Evolutionary conservation across 805 yeast species (phyloP), one percentile per base, ranked within the genome.

Genomic region (Myxozyma neotropica): DNA sequence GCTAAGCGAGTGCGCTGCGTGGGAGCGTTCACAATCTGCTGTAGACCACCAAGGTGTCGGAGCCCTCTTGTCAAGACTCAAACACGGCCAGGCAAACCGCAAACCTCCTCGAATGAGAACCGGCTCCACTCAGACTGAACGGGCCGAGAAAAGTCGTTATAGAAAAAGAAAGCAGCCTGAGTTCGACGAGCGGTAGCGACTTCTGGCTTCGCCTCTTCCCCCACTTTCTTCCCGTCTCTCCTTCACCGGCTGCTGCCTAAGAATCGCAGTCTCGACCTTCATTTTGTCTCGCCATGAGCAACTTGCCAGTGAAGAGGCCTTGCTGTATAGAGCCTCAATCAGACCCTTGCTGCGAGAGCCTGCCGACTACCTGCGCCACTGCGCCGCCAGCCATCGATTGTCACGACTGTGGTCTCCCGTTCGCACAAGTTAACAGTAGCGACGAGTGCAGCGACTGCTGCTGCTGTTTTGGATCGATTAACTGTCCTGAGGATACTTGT

Each of bases 401-500:
- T 17, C 45, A 43, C n/a, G 45, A 40, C 12, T 50, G 45, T 12
- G 54, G 39, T 8, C 45, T 29, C n/a, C 33, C 44, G 12, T 19
- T 39, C 4, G 15, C 23, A 8, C 27, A 27, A 10, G 26, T 12
- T 23, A 29, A 8, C 19, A 23, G n/a, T 26, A 13, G 48, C 21
- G 50, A 35, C 13, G 24, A 29, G 15, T 55, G 54, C 42, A 23
- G 40, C 4, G 59, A 55, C 10, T 55, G 51, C 46, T 55, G 55
- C 47, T 55, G 59, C 55, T 55, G 59, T 40, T 55, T 55, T 42
- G 59, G 50, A 29, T 45, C 52, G 13, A 10, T 45, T 31, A 21
- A 45, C 5, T 55, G 59, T 38, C 40, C 36, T n/a, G 55, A 50
- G 19, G 49, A 43, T 15, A 13, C 19, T 6, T 52, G 56, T 36